These are phyloP conservation scores for Xerocomus amazonicus DNA, from an alignment of 1,284 basidiomycete genomes.

Conservation along the genomic window DNA sequence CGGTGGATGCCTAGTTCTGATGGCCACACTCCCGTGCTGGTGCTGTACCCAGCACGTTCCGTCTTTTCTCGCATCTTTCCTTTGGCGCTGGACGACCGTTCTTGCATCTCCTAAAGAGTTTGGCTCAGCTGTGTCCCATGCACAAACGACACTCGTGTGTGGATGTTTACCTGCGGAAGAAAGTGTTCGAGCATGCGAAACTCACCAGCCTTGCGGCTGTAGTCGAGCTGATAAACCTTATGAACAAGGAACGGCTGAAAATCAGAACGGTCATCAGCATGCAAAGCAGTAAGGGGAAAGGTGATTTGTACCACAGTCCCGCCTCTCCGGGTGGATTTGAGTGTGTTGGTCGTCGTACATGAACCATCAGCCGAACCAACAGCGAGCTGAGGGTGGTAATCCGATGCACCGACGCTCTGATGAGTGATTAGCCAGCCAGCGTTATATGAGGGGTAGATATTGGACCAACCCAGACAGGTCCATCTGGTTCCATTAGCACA, in stretches of 20 bases:
- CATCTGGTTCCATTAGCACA: constrained; percentile 64
- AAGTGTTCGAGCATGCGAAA: constrained; percentile 85
- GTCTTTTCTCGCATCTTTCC: constrained; percentile 30
- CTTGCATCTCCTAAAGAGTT: constrained; percentile 50
- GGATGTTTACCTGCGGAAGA: constrained; percentile 59
- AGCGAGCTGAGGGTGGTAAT: constrained; percentile 84
- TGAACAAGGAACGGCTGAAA: constrained; percentile 71
- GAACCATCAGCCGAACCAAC: constrained; percentile 81
- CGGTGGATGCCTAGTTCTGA: constrained; percentile 71
- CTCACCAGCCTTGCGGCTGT: constrained; percentile 65
- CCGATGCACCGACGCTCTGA: constrained; percentile 71
- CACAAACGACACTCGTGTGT: neutral
- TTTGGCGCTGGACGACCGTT: constrained; percentile 44
- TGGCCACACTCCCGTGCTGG: constrained; percentile 68
- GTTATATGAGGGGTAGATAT: neutral
- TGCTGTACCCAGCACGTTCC: constrained; percentile 17
- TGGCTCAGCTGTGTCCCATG: neutral
- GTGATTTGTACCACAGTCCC: constrained; percentile 55
- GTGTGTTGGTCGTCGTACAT: constrained; percentile 66
- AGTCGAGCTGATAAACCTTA: constrained; percentile 84
- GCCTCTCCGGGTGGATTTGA: constrained; percentile 65
- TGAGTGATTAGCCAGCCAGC: neutral
- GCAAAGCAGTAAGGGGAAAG: neutral
- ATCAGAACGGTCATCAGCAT: constrained; percentile 1
- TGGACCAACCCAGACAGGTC: constrained; percentile 70